A percentile compares a stretch with the other conserved stretches of the same genome.
phyloP scores from a whole-genome alignment of 1,284 basidiomycete species.

The Volvariella volvacea region DNA sequence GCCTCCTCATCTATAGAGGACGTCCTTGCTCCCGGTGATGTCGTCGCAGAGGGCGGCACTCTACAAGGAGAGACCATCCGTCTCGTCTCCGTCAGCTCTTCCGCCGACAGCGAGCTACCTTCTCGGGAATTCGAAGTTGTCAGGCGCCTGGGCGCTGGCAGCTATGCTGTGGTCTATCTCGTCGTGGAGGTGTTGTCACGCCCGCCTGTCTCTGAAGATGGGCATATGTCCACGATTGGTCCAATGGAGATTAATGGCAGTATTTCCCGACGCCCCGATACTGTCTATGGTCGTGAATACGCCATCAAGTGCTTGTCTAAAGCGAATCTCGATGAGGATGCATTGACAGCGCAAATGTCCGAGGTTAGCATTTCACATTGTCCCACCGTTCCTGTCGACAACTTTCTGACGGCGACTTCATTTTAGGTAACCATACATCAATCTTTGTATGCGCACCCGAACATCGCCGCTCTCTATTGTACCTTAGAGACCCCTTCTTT shows the following conservation, averaged over 20 bases:
- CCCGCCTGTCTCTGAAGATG: constrained; percentile 51
- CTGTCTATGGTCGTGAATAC: constrained; percentile 78
- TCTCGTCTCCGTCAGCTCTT: constrained; percentile 33
- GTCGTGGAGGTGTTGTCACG: constrained; percentile 79
- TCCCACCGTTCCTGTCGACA: constrained; percentile 4
- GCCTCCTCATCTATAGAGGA: constrained; percentile 49
- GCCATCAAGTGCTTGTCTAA: constrained; percentile 97
- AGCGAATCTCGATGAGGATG: constrained; percentile 82
- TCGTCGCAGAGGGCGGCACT: constrained; percentile 56
- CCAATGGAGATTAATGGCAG: constrained; percentile 53
- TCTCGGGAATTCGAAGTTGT: constrained; percentile 78
- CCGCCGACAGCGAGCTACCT: constrained; percentile 35
- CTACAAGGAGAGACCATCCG: constrained; percentile 61
- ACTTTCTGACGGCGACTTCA: constrained; percentile 9
- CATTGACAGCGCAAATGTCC: constrained; percentile 80
- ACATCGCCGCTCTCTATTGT: constrained; percentile 93
- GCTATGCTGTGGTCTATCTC: constrained; percentile 91
- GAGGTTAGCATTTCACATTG: constrained; percentile 49
- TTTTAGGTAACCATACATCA: constrained; percentile 87
- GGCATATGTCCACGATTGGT: constrained; percentile 48
- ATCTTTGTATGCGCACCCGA: constrained; percentile 84
- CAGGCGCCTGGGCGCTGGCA: constrained; percentile 79
- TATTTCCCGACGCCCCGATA: constrained; percentile 26
- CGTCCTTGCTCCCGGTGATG: constrained; percentile 62
- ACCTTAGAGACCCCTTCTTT: constrained; percentile 59